Evolutionary conservation across 2,329 filamentous ascomycete genomes (phyloP), one percentile per base, ranked within the genome.

Genomic region (Cryphonectria naterciae): DNA sequence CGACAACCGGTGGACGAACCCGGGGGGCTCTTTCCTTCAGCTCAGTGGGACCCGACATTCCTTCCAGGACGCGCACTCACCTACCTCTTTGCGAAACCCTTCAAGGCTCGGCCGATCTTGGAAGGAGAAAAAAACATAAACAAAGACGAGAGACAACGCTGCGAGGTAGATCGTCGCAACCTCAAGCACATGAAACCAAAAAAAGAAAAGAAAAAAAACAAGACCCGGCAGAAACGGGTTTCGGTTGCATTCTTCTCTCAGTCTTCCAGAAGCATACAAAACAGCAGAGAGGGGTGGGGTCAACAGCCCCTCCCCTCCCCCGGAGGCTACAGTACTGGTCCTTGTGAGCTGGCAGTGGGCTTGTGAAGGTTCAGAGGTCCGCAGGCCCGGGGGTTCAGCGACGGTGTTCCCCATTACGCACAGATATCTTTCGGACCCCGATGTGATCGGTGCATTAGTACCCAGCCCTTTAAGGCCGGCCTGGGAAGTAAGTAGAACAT

Each of bases 351-450:
- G 46, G 22, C 7, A 49, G 46, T 35, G 25, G 56, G 56, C 13
- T 17, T 32, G 56, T 60, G 32, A 32, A 10, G 5, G 7, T 17
- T 35, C 10, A 62, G 13, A n/a, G n/a, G 25, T 32, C 61, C 61
- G 39, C 37, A 41, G 37, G 11, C 46, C 46, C 17, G 41, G 63
- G 63, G 41, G 11, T 65, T 32, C 43, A 65, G 43, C 63, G 35
- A 37, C 63, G 63, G 63, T 52, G 15, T 65, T 65, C 63, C 63
- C 63, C 46, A 49, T 49, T 6, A 49, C 46, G 46, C 46, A 22
- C 43, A 65, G 63, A 46, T 43, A 5, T 49, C 43, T 52, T 65
- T 65, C 63, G 63, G 63, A 65, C 63, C 63, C 63, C 63, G 63
- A 65, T 32, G 43, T 35, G 43, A 22, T 22, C 17, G 46, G 46